Evolutionary conservation across 1,284 basidiomycete genomes (phyloP), one percentile per base, ranked within the genome.

Genomic region (Fomitopsis betulina): DNA sequence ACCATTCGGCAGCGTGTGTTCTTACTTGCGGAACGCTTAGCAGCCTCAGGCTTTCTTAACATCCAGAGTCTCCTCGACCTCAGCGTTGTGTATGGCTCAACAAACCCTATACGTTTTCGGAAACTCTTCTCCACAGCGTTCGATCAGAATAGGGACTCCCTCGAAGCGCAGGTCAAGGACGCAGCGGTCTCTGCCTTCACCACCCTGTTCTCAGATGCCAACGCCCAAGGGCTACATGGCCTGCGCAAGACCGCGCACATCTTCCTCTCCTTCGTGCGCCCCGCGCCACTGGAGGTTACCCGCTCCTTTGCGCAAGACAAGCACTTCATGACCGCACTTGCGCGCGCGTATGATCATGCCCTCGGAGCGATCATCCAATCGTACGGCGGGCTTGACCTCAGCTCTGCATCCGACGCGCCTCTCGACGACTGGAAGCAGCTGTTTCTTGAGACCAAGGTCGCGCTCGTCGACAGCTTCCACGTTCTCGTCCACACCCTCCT

Each of bases 371-470:
- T 86, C 45, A 80, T 85, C 1, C 76, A 75, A 25, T 82, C 83
- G 0, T 87, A 89, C 58, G 87, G 88, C 1, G 85, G 85, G 9
- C 65, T 82, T 10, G 67, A 72, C 10, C 64, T 76, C 5, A 67
- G 78, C 5, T 60, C 69, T 15, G 61, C 65, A 35, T 33, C 62
- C 39, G 58, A 63, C 13, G 30, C 50, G 5, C 54, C 74, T 13
- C 70, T 78, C 17, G 84, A 85, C 63, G 80, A 87, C 51, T 89
- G 87, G 87, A 83, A 87, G 62, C 75, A 73, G 21, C 77, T 87
- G 49, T 87, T 84, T 79, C 74, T 90, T 4, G 81, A 85, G 57
- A 85, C 85, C 7, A 91, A 91, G 72, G 82, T 86, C 6, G 79
- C 82, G n/a, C 71, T 91, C 19, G 69, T 91, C 25, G 88, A 91